These are phyloP conservation scores for Aotearoamyces nothofagi DNA, from an alignment of 2,329 filamentous ascomycete genomes.

Conservation along the genomic window DNA sequence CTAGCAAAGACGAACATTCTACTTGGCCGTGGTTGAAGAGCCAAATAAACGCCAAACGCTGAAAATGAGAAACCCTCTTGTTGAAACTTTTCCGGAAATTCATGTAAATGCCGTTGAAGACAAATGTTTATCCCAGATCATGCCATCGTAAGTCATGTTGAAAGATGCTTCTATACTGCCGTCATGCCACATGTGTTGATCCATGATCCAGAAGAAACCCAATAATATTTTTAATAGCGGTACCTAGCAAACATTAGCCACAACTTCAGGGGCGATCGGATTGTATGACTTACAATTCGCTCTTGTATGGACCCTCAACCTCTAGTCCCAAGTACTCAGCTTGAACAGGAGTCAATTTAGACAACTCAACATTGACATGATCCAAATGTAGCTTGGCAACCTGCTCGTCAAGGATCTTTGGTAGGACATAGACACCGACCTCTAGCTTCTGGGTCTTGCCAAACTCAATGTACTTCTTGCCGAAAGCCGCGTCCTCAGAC, in stretches of 20 bases:
- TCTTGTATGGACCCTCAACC: conserved; percentile 87
- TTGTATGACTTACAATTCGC: conserved; percentile 59
- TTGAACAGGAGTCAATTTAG: conserved; percentile 71
- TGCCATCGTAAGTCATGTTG: conserved; percentile 37
- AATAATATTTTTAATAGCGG: conserved; percentile 19
- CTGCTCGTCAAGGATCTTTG: conserved; percentile 98
- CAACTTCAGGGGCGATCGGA: background rate
- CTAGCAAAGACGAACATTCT: no score
- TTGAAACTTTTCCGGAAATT: conserved; percentile 20
- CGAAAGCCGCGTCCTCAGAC: conserved; percentile 72
- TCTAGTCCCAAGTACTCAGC: conserved; percentile 87
- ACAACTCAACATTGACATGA: conserved; percentile 91
- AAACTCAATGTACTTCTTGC: conserved; percentile 92
- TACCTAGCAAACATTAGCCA: conserved; percentile 14
- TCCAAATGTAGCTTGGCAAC: conserved; percentile 85
- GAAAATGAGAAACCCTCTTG: conserved; percentile 17
- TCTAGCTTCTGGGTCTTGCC: conserved; percentile 82
- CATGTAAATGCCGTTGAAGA: conserved; percentile 47
- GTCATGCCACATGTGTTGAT: no score
- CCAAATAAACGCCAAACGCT: conserved; percentile 22
- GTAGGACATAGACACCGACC: conserved; percentile 87
- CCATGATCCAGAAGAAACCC: no score
- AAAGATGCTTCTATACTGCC: conserved; percentile 13
- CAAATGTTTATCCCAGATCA: conserved; percentile 40
- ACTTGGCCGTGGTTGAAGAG: conserved; percentile 24